A percentile compares a stretch with the other conserved stretches of the same genome.
phyloP scores from a whole-genome alignment of 2,329 filamentous ascomycete species.

The Bisporella sp. region DNA sequence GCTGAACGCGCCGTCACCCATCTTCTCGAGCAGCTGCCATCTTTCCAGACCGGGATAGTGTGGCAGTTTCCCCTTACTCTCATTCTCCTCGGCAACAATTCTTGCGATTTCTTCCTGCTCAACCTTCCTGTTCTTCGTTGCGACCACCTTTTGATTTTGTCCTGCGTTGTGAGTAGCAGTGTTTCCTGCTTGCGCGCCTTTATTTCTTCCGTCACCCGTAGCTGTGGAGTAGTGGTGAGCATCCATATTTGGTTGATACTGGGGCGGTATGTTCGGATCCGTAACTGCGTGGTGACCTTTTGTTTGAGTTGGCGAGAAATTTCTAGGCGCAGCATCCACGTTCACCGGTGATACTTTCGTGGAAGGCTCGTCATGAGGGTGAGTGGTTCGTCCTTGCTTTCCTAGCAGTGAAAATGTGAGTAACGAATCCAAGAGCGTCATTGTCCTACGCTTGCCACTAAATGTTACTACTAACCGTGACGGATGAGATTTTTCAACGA shows the following conservation, averaged over 20 bases:
- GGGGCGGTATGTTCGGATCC: constrained; percentile 53
- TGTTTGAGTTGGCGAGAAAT: constrained; percentile 42
- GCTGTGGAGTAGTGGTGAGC: constrained; percentile 56
- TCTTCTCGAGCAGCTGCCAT: constrained; percentile 87
- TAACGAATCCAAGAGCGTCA: neutral
- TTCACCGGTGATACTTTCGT: constrained; percentile 40
- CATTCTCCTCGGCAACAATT: constrained; percentile 87
- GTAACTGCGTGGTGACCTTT: constrained; percentile 47
- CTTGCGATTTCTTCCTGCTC: constrained; percentile 70
- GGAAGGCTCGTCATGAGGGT: constrained; percentile 52
- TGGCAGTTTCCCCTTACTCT: constrained; percentile 78
- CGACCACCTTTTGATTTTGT: constrained; percentile 38
- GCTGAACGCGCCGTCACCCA: constrained; percentile 98
- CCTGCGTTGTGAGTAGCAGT: constrained; percentile 57
- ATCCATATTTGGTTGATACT: constrained; percentile 36
- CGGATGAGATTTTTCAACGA: constrained; percentile 98
- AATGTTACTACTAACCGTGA: constrained; percentile 52
- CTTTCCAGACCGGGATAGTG: constrained; percentile 77
- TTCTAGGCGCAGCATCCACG: constrained; percentile 36
- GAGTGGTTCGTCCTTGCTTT: constrained; percentile 77
- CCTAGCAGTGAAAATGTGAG: constrained; percentile 35
- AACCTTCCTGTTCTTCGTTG: constrained; percentile 35
- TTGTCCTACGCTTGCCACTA: neutral
- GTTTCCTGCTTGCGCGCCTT: constrained; percentile 61
- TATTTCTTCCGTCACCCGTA: constrained; percentile 54